Conservation (phyloP, 176 grass and related monocot genomes). For the Oryza punctata region DNA sequence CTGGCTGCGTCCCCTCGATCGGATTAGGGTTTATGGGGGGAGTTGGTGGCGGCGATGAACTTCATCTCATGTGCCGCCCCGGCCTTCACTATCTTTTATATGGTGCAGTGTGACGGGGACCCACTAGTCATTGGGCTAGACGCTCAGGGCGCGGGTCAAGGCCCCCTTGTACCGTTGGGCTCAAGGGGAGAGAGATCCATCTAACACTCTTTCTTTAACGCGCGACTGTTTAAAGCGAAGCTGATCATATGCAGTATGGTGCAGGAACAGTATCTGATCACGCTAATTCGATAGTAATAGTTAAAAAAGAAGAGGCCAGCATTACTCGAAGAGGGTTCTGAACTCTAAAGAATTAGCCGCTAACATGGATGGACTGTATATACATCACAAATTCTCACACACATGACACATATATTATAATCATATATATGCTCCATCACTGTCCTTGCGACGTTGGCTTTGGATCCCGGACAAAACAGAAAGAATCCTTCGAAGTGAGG, state of each 20-base stretch:
- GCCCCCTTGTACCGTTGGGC: too few relatives aligned
- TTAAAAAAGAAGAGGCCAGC: neutral
- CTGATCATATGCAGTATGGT: neutral
- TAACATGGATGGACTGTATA: neutral
- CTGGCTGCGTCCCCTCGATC: too few relatives aligned
- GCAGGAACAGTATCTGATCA: neutral
- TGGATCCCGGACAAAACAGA: slow-evolving; percentile 21
- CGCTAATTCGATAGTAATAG: neutral
- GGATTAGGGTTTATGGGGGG: too few relatives aligned
- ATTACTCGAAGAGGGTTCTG: neutral
- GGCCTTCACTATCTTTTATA: too few relatives aligned
- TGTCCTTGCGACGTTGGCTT: slow-evolving; percentile 20
- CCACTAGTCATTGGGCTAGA: too few relatives aligned
- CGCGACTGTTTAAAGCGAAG: neutral
- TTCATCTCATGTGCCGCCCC: too few relatives aligned
- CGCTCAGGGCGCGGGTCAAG: too few relatives aligned
- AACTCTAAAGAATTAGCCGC: neutral
- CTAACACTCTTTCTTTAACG: neutral
- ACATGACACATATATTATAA: neutral
- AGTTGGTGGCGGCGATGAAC: too few relatives aligned
- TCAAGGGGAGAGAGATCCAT: too few relatives aligned
- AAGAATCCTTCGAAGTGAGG: slow-evolving; percentile 51
- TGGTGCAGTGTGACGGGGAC: too few relatives aligned
- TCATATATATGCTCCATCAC: neutral
- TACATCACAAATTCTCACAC: neutral